Base-by-base conservation (phyloP, 1,284 basidiomycete species). In the Trametes polyzona region DNA sequence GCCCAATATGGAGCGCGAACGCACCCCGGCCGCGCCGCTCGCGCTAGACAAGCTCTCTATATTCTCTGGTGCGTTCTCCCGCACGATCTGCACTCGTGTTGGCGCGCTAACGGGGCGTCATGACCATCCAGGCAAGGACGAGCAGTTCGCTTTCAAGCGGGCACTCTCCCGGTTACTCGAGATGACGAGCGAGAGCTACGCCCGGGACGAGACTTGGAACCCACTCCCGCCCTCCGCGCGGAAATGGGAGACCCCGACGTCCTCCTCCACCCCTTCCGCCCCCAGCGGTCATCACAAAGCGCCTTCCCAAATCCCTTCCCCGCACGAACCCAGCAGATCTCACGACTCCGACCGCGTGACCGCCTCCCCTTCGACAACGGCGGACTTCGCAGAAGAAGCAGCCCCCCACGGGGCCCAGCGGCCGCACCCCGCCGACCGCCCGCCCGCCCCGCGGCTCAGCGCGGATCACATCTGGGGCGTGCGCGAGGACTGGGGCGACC, bases 61-160 rank as follows among this genome's bases (percentile, higher is more conserved):
- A 57, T 89, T 88, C 70, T 87, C 85, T 0, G 84, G 84, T 76
- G 60, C 30, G 71, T 47, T 37, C 36, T 2, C 35, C 5, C 1
- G 23, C 17, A 16, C 23, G 3, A 3, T 16, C 40, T 26, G 1
- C 23, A 4, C 4, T 2, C 23, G 11, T 36, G 17, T 46, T 33
- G 3, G 7, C 35, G 16, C 12, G 29, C 50, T 44, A 1, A 26
- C 32, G 17, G 24, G 9, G 4, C 16, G n/a, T n/a, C 40, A 4
- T 30, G 14, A 40, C 14, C 29, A 5, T 26, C 24, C 63, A 78
- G 81, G 82, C 9, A 82, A 87, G 66, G 87, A 87, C 67, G 86
- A 89, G 70, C 79, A 83, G 41, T 87, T 88, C 65, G 83, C 84
- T 1, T 88, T 84, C 75, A 84, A 86, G 68, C 82, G 87, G 30